Base-by-base conservation (phyloP, 768 basidiomycete species). In the Hygrophoropsis aurantiaca region DNA sequence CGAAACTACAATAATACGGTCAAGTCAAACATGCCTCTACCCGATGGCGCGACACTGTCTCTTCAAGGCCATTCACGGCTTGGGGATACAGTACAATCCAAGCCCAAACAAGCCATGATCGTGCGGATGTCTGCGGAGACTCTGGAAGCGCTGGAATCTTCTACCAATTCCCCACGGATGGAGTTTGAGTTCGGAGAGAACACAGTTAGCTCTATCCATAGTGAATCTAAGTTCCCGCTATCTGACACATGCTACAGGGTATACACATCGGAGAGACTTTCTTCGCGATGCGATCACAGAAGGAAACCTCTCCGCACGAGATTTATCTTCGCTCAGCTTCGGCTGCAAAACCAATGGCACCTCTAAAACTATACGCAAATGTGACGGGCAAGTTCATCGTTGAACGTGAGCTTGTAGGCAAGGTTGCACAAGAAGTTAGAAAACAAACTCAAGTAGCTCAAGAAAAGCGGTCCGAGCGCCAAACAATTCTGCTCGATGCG, bases 121-220 rank as follows among this genome's bases (percentile, higher is more conserved):
- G 77, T 90, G 33, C 82, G 86, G 47, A 74, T 90, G 77, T 81
- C 88, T 4, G 74, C 78, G 26, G 84, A 87, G 62, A 81, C 84
- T 0, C 72, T 90, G 50, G 81, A 87, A 46, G 83, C 84, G 1
- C 77, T 90, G 35, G 77, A 82, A 35, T 68, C 74, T 0, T 64
- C 63, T 23, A 71, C 72, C 41, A 71, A 72, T 30, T 63, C 72
- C 13, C 72, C 74, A 4, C 62, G 69, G 0, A 64, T 89, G 59
- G 68, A 81, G 33, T 77, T 90, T 49, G 75, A 82, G 51, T 86
- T 89, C 57, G 80, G 80, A 19, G 70, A 78, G 26, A 71, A 58
- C 38, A 78, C 84, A 36, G 87, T 87, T 56, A 59, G 80, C 66
- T 24, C 27, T 30, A 30, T 30, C 27, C 13, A 30, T 30, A 30